phyloP scores from a whole-genome alignment of 2,329 filamentous ascomycete species.

The Beauveria bassiana region DNA sequence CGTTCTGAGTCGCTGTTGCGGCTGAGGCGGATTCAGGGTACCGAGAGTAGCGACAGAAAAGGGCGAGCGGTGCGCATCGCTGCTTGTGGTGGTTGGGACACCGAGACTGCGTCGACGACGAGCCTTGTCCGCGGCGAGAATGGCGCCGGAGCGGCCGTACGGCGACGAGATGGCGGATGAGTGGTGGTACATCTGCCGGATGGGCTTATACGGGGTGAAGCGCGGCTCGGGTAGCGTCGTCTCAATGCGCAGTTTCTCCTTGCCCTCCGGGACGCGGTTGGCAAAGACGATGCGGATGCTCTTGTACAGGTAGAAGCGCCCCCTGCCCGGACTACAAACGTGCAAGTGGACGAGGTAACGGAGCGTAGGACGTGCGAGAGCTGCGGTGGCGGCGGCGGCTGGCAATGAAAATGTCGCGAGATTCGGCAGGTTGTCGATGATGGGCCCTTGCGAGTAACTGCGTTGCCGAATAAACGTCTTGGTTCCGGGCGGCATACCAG shows the following conservation, averaged over 20 bases:
- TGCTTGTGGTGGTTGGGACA: constrained; percentile 31
- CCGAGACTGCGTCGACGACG: constrained; percentile 51
- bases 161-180: constrained; percentile 13
- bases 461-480: constrained; percentile 96
- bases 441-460: constrained; percentile 80
- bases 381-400: constrained; percentile 19
- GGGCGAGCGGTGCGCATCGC: constrained; percentile 24
- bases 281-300: constrained; percentile 92
- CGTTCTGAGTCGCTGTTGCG: too few species aligned
- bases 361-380: constrained; percentile 57
- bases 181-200: constrained; percentile 40
- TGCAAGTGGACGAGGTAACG: constrained; percentile 89
- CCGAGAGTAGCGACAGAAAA: constrained; percentile 14
- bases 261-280: constrained; percentile 90
- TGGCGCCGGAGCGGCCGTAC: constrained; percentile 33
- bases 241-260: constrained; percentile 86
- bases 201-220: constrained; percentile 75
- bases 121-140: constrained; percentile 51
- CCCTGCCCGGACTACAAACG: constrained; percentile 79
- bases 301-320: constrained; percentile 84
- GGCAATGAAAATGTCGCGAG: constrained; percentile 12
- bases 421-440: constrained; percentile 57
- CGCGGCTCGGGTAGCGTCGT: constrained; percentile 81
- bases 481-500: constrained; percentile 85
- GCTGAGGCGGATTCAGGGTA: constrained; percentile 12